phyloP scores from a whole-genome alignment of 768 basidiomycete species.

The Postia placenta region DNA sequence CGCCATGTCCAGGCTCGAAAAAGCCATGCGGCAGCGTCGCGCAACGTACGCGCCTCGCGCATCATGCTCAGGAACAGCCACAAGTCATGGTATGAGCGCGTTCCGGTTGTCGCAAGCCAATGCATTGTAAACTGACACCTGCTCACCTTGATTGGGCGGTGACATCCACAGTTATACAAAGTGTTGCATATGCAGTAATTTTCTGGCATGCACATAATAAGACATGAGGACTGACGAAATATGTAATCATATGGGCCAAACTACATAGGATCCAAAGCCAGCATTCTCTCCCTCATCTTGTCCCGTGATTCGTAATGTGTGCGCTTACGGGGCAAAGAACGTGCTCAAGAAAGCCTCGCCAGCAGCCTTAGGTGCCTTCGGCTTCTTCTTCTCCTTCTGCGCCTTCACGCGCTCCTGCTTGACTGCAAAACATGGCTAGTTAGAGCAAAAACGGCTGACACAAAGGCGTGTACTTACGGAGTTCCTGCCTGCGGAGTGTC shows the following conservation, averaged over 20 bases:
- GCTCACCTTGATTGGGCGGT: no score
- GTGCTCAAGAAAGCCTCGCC: slow-evolving; percentile 80
- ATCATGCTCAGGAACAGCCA: no score
- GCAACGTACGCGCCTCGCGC: no score
- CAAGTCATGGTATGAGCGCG: no score
- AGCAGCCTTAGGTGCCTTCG: slow-evolving; percentile 55
- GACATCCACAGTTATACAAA: no score
- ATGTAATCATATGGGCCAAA: slow-evolving; percentile 1
- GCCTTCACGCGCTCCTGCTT: slow-evolving; percentile 69
- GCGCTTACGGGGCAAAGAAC: slow-evolving; percentile 75
- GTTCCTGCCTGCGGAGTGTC: slow-evolving; percentile 82
- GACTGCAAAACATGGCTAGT: slow-evolving; percentile 39
- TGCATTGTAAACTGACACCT: no score
- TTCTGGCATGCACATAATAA: slow-evolving; percentile 1
- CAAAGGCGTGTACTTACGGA: slow-evolving; percentile 49
- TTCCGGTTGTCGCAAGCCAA: no score
- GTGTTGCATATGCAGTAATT: slow-evolving; percentile 3
- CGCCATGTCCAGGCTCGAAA: no score
- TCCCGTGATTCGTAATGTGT: no score
- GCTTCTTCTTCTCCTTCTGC: slow-evolving; percentile 57
- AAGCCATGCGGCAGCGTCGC: no score
- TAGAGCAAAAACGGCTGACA: neutral
- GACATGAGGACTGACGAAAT: neutral
- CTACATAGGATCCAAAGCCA: neutral
- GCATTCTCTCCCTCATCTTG: neutral